A percentile compares a stretch with the other conserved stretches of the same genome.
phyloP scores from a whole-genome alignment of 495 filamentous ascomycete species.

The Penicillium turbatum region DNA sequence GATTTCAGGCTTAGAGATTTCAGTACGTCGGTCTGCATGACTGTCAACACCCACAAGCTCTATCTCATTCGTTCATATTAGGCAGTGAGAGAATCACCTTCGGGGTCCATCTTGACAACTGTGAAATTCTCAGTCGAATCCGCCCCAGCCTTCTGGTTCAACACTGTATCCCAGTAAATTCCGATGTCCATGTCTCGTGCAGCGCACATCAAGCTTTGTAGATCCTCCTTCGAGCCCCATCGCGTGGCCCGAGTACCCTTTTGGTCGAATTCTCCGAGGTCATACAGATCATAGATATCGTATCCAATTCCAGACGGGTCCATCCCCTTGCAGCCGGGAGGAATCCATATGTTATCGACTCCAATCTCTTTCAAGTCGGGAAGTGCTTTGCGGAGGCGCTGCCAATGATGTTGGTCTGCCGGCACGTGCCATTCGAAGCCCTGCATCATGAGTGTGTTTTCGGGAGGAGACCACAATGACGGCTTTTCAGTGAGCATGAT shows the following conservation, averaged over 20 bases:
- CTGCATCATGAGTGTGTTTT: conserved; percentile 64
- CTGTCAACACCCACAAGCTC: background rate
- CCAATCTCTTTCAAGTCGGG: conserved; percentile 56
- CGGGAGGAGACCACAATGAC: conserved; percentile 24
- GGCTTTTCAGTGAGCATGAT: conserved; percentile 23
- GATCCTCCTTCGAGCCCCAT: conserved; percentile 64
- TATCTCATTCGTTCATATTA: background rate
- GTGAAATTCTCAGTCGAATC: conserved; percentile 56
- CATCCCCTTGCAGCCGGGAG: conserved; percentile 68
- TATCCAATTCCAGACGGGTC: conserved; percentile 62
- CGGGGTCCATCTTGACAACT: conserved; percentile 57
- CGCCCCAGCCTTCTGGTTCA: conserved; percentile 74
- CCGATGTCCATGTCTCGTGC: conserved; percentile 52
- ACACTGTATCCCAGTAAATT: conserved; percentile 68
- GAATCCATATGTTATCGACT: conserved; percentile 66
- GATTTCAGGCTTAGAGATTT: conserved; percentile 51
- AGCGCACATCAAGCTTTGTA: conserved; percentile 46
- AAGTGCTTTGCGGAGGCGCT: conserved; percentile 52
- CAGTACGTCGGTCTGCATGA: conserved; percentile 48
- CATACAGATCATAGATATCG: conserved; percentile 73
- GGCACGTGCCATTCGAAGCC: conserved; percentile 75
- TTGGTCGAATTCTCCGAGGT: conserved; percentile 72
- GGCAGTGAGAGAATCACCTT: conserved; percentile 26
- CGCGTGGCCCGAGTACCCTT: conserved; percentile 61
- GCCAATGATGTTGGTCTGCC: conserved; percentile 60